These are phyloP conservation scores for Balansia obtecta DNA, from an alignment of 2,329 filamentous ascomycete species.

Conservation along the genomic window DNA sequence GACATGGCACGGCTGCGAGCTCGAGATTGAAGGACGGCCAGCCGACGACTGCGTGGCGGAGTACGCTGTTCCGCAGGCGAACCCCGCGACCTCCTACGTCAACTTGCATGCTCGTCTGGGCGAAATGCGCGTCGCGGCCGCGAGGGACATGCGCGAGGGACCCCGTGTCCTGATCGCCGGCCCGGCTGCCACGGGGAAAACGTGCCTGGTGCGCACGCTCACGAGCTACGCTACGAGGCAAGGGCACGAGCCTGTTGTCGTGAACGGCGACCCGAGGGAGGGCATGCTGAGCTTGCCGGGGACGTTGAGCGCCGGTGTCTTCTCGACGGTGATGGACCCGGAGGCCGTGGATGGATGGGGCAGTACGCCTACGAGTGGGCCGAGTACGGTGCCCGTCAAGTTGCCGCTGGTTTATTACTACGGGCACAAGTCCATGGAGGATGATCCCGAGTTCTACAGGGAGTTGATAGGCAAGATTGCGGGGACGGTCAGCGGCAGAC, in stretches of 20 bases:
- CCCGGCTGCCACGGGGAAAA: conserved; percentile 69
- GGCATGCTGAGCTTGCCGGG: conserved; percentile 68
- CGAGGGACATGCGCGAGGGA: conserved; percentile 37
- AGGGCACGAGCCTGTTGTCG: conserved; percentile 63
- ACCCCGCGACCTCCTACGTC: conserved; percentile 65
- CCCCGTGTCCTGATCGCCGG: conserved; percentile 81
- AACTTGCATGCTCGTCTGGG: conserved; percentile 86
- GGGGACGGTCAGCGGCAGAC: conserved; percentile 61
- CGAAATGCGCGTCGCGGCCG: conserved; percentile 51
- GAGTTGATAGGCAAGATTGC: conserved; percentile 65
- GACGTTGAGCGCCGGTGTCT: conserved; percentile 73
- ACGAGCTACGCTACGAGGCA: conserved; percentile 67
- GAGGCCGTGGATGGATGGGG: conserved; percentile 74
- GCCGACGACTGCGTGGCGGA: conserved; percentile 45
- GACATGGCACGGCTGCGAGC: conserved; percentile 80
- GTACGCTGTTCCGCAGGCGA: conserved; percentile 58
- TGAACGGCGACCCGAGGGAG: conserved; percentile 77
- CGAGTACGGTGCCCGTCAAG: conserved; percentile 80
- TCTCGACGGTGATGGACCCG: conserved; percentile 77
- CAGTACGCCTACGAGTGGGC: conserved; percentile 79
- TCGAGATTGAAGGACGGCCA: conserved; percentile 60
- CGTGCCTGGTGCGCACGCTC: conserved; percentile 63
- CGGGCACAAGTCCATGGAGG: conserved; percentile 60
- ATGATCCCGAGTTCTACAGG: conserved; percentile 61
- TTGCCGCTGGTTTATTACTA: conserved; percentile 85